Evolutionary conservation across 2,329 filamentous ascomycete genomes (phyloP).

Genomic region (Harringtonia aguacate): DNA sequence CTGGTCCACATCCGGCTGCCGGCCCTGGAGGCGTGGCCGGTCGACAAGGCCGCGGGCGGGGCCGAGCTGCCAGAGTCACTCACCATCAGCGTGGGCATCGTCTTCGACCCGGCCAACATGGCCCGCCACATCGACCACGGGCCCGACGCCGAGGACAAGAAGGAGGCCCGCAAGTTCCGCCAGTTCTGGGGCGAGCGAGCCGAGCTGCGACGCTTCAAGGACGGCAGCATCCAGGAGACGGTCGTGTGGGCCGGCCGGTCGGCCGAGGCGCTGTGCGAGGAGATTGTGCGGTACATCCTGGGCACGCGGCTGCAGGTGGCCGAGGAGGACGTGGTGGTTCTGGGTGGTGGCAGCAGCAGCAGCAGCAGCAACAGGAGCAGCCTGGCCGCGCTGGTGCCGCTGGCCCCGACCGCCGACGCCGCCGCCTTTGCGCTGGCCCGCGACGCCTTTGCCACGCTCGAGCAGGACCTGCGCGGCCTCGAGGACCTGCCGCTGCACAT

Average conservation of each 20-base stretch:
- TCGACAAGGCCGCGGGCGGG: constrained; percentile 24
- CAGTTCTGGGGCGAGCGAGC: constrained; percentile 93
- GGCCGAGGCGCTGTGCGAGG: constrained; percentile 58
- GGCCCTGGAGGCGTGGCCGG: constrained; percentile 30
- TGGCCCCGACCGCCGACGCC: constrained; percentile 35
- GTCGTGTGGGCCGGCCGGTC: constrained; percentile 68
- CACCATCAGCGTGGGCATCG: constrained; percentile 43
- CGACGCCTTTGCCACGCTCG: constrained; percentile 60
- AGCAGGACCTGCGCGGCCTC: constrained; percentile 65
- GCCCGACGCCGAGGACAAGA: constrained; percentile 74
- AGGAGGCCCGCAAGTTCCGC: constrained; percentile 70
- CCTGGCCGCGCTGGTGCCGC: constrained; percentile 35
- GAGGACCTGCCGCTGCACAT: constrained; percentile 82
- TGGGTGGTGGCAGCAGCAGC: no score
- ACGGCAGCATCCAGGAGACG: constrained; percentile 88
- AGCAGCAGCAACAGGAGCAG: no score
- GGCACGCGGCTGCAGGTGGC: constrained; percentile 55
- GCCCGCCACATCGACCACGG: constrained; percentile 77
- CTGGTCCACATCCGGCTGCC: constrained; percentile 50
- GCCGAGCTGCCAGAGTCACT: background rate
- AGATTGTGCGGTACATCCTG: constrained; percentile 67
- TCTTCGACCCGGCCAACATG: constrained; percentile 63
- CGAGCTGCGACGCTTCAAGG: constrained; percentile 87
- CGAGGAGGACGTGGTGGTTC: constrained; percentile 40
- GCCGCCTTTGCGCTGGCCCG: constrained; percentile 57